These are phyloP conservation scores for Kwoniella sp. DNA, from an alignment of 768 basidiomycete genomes.

Conservation along the genomic window DNA sequence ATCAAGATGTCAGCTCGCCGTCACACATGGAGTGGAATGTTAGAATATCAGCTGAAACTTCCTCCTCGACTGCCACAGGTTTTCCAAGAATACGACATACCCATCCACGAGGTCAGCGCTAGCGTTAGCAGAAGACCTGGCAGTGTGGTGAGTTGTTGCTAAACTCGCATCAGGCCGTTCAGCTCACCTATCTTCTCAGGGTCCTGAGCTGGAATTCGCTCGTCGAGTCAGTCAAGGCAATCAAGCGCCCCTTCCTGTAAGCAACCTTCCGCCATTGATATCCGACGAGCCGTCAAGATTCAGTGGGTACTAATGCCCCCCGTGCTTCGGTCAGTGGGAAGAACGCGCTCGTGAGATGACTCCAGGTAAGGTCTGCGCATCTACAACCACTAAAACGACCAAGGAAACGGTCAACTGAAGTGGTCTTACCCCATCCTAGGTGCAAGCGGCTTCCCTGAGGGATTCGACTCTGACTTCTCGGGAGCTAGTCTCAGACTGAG, in stretches of 20 bases:
- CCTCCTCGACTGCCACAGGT: background rate
- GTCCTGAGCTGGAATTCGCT: conserved; percentile 26
- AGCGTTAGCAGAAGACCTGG: conserved; percentile 16
- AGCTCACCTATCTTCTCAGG: background rate
- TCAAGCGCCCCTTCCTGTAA: conserved; percentile 32
- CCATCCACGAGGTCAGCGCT: conserved; percentile 12
- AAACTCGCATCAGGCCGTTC: background rate
- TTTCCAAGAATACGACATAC: conserved; percentile 27
- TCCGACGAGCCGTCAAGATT: background rate
- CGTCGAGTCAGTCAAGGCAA: conserved; percentile 29
- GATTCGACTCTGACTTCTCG: conserved; percentile 29
- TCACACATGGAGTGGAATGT: too few relatives aligned
- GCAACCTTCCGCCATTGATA: background rate
- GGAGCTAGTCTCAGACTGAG: conserved; percentile 36
- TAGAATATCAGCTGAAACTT: background rate
- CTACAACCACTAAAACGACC: too few relatives aligned
- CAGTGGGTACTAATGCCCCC: background rate
- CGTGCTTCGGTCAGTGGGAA: conserved; percentile 28
- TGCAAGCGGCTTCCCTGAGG: conserved; percentile 15
- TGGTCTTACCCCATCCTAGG: background rate
- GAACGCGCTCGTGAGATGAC: conserved; percentile 15
- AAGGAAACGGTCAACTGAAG: too few relatives aligned
- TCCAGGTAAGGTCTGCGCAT: conserved; percentile 7
- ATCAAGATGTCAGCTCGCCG: conserved; percentile 16
- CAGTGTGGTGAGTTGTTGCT: conserved; percentile 27